Evolutionary conservation across 2,329 filamentous ascomycete species (phyloP).

Genomic region (Talaromyces marneffei): DNA sequence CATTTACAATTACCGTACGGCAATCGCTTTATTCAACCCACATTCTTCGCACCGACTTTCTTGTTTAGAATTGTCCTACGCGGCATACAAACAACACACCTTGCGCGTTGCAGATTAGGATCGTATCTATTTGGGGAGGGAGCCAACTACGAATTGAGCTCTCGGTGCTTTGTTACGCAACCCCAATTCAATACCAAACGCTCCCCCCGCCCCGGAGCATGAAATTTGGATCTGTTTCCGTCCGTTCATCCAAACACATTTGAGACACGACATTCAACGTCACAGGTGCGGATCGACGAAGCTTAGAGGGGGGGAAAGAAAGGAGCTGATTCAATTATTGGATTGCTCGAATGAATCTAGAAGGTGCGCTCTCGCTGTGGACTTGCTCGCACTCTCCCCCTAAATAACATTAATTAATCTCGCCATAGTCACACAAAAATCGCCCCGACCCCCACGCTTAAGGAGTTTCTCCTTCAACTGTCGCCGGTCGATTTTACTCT

Average conservation of each 20-base stretch:
- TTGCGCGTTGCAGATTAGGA: not conserved
- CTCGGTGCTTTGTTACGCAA: not conserved
- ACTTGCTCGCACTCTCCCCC: not conserved
- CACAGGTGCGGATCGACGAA: not conserved
- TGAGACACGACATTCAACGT: not conserved
- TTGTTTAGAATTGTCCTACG: not conserved
- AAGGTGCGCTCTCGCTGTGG: not conserved
- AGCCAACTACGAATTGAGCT: not conserved
- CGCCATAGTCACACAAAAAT: not conserved
- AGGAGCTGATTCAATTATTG: not conserved
- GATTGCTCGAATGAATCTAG: not conserved
- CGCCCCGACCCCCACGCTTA: not conserved
- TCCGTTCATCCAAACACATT: not conserved
- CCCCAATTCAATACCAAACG: not conserved
- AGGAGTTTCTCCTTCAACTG: not conserved
- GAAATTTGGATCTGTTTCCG: not conserved
- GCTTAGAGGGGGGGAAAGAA: not conserved
- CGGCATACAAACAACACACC: slow-evolving; percentile 5
- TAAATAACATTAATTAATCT: not conserved
- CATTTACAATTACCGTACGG: not conserved
- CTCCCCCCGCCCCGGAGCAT: not conserved
- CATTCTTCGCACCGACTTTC: not conserved
- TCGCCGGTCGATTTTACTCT: not conserved
- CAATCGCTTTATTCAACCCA: slow-evolving; percentile 1
- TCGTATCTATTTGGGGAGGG: not conserved